A percentile compares a stretch with the other conserved stretches of the same genome.
phyloP scores from a whole-genome alignment of 2,329 filamentous ascomycete genomes.

The Neophaeococcomyces aloes region DNA sequence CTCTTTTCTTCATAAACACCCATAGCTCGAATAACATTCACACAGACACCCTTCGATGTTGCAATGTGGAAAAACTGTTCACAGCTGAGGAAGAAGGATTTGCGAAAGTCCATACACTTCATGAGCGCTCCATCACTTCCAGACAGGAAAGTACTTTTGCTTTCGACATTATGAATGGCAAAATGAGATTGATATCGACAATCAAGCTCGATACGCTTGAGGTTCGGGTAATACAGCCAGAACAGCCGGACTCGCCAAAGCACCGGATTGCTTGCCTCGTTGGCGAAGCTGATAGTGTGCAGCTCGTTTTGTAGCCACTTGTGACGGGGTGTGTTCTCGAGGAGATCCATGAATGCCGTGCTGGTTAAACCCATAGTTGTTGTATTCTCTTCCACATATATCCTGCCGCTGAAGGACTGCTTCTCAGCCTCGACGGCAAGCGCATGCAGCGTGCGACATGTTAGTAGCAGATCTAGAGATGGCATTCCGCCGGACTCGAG shows the following conservation, averaged over 20 bases:
- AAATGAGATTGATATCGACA: constrained; percentile 7
- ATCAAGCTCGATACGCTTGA: constrained; percentile 1
- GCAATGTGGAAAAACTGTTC: not conserved
- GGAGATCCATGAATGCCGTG: not conserved
- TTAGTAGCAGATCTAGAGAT: not conserved
- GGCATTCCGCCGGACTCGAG: not conserved
- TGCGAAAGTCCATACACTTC: constrained; percentile 1
- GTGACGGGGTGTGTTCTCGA: not conserved
- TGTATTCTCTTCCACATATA: not conserved
- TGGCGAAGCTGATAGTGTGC: not conserved
- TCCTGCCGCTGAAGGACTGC: not conserved
- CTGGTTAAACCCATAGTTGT: not conserved
- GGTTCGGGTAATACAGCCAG: not conserved
- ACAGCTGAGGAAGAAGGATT: constrained; percentile 2
- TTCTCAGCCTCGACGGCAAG: constrained; percentile 1
- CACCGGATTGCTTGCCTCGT: not conserved
- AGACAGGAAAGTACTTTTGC: not conserved
- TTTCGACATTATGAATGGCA: constrained; percentile 1
- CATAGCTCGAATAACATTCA: constrained; percentile 5
- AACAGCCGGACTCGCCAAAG: not conserved
- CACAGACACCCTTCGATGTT: not conserved
- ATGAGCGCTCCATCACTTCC: constrained; percentile 1
- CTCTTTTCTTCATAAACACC: not conserved
- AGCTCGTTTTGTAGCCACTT: not conserved
- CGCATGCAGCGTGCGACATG: not conserved